Conservation (phyloP, 176 grass and related monocot species). For the Urochloa ruziziensis region DNA sequence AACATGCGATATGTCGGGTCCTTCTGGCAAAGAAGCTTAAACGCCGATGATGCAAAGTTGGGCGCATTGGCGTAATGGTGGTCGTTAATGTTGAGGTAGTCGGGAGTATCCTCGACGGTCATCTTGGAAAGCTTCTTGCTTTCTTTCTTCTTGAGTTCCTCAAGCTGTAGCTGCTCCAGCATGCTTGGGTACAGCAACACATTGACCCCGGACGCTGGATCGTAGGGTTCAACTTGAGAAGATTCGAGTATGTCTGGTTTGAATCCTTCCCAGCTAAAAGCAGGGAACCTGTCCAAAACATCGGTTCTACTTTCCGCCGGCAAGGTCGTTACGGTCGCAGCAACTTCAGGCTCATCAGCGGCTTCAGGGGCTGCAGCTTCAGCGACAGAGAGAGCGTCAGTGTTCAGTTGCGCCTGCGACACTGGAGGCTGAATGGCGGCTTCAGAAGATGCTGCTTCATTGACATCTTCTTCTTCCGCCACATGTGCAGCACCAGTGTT, state of each 20-base stretch:
- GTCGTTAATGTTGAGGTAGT: neutral
- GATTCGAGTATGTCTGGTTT: neutral
- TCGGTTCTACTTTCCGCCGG: neutral
- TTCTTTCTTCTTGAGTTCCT: neutral
- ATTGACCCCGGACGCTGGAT: neutral
- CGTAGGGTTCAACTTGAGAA: neutral
- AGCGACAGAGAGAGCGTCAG: neutral
- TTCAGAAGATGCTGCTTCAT: neutral
- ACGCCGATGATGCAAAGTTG: neutral
- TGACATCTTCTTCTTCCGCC: neutral
- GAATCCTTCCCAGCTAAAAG: neutral
- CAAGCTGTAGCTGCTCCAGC: neutral
- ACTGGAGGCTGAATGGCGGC: neutral
- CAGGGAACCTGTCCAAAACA: neutral
- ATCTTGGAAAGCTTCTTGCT: neutral
- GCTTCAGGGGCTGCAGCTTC: neutral
- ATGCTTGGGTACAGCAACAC: neutral
- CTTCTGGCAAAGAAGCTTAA: neutral
- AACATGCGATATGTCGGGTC: neutral
- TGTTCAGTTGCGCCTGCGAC: neutral
- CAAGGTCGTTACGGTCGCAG: no score
- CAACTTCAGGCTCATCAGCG: neutral
- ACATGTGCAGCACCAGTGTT: neutral
- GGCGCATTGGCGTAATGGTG: neutral
- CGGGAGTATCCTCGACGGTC: neutral